Evolutionary conservation across 2,329 filamentous ascomycete genomes (phyloP), one percentile per base, ranked within the genome.

Genomic region (Fusarium sp.): DNA sequence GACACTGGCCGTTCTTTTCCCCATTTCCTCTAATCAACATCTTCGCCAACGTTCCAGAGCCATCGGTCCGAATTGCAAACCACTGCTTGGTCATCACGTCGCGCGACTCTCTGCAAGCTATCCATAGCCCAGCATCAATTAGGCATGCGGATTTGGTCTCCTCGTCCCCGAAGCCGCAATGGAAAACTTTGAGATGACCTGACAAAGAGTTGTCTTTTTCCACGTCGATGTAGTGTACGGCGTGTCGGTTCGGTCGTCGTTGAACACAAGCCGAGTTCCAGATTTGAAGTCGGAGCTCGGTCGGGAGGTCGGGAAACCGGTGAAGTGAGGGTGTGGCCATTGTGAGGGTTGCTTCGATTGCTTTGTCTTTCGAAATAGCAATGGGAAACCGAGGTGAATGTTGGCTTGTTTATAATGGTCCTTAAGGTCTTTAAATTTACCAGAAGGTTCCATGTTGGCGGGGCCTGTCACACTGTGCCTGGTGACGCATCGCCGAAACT

Each of bases 111-210:
- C n/a, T 29, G 24, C 62, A 67, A 34, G 51, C 46, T 1, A 2
- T 48, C 64, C 64, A 66, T 16, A 67, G 27, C 16, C 62, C 58
- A 12, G 5, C 12, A 29, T 61, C 13, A 16, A 43, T 45, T 3
- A 48, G n/a, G n/a, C 41, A 66, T 11, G 53, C 53, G 2, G 62
- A 66, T n/a, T 44, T 44, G 6, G 15, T 6, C 34, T 13, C 6
- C 9, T 18, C 22, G 15, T 27, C 6, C 7, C 8, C 30, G 30
- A 16, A 18, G 5, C 20, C n/a, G 13, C 27, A 10, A 32, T 13
- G 10, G 8, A 22, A 22, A 7, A 4, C 25, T 6, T 13, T 0
- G 7, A 46, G 18, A 12, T 18, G 9, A 11, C 9, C 34, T 6
- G 18, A 2, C 7, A 6, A 6, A 46, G 18, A 8, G 5, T 12